phyloP scores from a whole-genome alignment of 1,284 basidiomycete genomes.

The Ganoderma multipileum region DNA sequence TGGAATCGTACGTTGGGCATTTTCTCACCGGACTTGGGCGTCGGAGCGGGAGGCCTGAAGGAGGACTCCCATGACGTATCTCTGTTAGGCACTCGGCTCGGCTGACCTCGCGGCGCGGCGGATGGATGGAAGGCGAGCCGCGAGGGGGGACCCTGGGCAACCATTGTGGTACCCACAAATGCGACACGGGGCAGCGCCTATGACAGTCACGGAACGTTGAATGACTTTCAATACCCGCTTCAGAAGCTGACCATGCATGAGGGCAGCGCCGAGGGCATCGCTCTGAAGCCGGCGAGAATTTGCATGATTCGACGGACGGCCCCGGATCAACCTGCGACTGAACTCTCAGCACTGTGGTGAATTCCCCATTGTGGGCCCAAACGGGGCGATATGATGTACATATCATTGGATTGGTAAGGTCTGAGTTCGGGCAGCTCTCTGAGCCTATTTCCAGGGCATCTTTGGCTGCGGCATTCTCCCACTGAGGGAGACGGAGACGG shows the following conservation, averaged over 20 bases:
- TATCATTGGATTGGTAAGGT: constrained; percentile 7
- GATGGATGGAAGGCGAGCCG: neutral
- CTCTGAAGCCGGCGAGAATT: neutral
- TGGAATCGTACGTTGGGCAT: neutral
- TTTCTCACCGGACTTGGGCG: neutral
- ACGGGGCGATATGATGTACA: constrained; percentile 4
- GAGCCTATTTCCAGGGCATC: constrained; percentile 28
- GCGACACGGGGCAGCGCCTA: neutral
- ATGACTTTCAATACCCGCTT: neutral
- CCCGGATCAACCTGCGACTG: neutral
- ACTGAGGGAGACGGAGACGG: constrained; percentile 4
- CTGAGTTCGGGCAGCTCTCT: constrained; percentile 3
- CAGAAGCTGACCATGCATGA: neutral
- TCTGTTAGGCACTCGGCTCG: neutral
- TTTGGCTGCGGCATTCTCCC: constrained; percentile 19
- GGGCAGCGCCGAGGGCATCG: neutral
- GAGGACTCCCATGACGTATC: constrained; percentile 3
- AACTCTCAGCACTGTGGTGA: constrained; percentile 1
- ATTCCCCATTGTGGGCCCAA: constrained; percentile 14
- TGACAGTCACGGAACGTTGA: neutral
- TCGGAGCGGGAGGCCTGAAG: neutral
- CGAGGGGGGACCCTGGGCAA: neutral
- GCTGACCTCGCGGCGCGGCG: neutral
- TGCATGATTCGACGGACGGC: neutral
- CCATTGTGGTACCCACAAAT: neutral